phyloP scores from a whole-genome alignment of 345 rosid species.

The Nasturtium officinale region DNA sequence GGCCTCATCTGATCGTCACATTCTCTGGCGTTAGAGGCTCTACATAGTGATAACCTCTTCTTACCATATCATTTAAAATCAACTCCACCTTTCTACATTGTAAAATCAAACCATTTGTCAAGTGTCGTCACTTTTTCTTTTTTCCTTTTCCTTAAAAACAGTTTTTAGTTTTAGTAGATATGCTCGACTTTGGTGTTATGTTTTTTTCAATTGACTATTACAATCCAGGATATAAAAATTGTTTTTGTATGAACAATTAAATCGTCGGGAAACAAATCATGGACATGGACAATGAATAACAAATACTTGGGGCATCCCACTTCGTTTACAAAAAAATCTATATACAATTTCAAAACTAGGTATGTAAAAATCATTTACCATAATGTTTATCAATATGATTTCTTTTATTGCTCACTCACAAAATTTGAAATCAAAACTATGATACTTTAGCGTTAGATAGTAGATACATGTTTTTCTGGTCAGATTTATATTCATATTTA shows the following conservation, averaged over 20 bases:
- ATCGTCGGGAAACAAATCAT: background rate
- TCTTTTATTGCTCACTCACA: background rate
- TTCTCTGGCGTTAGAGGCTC: background rate
- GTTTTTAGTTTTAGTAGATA: background rate
- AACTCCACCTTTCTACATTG: constrained; percentile 1
- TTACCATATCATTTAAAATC: background rate
- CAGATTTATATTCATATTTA: background rate
- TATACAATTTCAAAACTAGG: background rate
- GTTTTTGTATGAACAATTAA: background rate
- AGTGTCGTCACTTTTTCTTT: background rate
- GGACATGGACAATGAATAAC: background rate
- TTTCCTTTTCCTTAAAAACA: background rate
- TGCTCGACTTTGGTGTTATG: background rate
- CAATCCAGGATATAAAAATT: background rate
- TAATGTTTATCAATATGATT: background rate
- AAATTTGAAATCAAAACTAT: background rate
- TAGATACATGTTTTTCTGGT: background rate
- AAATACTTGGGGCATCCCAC: background rate
- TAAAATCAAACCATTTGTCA: constrained; percentile 18
- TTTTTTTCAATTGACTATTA: background rate
- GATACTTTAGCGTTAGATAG: no score
- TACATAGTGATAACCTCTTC: background rate
- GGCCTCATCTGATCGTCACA: constrained; percentile 66
- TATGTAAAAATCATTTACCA: background rate
- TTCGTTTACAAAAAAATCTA: background rate